A percentile compares a stretch with the other conserved stretches of the same genome.
phyloP scores from a whole-genome alignment of 2,329 filamentous ascomycete species.

The Anthostomella pinea region DNA sequence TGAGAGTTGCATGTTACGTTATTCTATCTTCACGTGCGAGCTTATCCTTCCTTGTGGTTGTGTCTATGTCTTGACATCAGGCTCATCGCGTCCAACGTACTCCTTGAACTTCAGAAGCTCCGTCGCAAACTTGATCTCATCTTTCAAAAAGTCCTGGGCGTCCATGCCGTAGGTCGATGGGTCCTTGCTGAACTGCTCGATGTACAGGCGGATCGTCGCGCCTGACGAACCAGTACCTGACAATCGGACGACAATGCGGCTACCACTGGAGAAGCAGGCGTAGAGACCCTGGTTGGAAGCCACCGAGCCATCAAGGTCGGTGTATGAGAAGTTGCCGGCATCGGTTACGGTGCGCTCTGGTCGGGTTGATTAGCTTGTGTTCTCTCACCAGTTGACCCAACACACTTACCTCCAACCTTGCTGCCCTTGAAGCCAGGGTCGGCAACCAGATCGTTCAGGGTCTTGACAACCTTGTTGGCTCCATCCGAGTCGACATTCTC shows the following conservation, averaged over 20 bases:
- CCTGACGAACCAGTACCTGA: slow-evolving; percentile 94
- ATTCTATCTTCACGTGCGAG: too few species aligned
- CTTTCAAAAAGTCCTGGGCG: slow-evolving; percentile 90
- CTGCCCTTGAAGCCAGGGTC: slow-evolving; percentile 76
- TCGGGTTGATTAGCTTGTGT: slow-evolving; percentile 1
- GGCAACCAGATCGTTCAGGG: slow-evolving; percentile 75
- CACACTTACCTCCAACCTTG: slow-evolving; percentile 60
- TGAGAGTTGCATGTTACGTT: too few species aligned
- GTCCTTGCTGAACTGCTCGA: slow-evolving; percentile 91
- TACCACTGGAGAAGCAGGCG: slow-evolving; percentile 90
- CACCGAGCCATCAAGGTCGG: slow-evolving; percentile 94
- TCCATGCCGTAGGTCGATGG: slow-evolving; percentile 73
- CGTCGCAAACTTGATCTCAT: slow-evolving; percentile 82
- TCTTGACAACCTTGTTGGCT: slow-evolving; percentile 83
- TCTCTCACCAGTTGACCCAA: neutral
- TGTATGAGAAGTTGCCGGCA: slow-evolving; percentile 97
- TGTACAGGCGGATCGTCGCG: slow-evolving; percentile 93
- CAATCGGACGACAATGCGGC: slow-evolving; percentile 89
- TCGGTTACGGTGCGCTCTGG: slow-evolving; percentile 75
- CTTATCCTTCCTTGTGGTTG: too few species aligned
- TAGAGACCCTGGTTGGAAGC: slow-evolving; percentile 95
- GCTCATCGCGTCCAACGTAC: slow-evolving; percentile 86
- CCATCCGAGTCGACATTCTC: slow-evolving; percentile 90
- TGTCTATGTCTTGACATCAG: slow-evolving; percentile 97
- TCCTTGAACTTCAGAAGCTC: slow-evolving; percentile 89